These are phyloP conservation scores for Candida piceae DNA, from an alignment of 805 yeast species.

Conservation along the genomic window DNA sequence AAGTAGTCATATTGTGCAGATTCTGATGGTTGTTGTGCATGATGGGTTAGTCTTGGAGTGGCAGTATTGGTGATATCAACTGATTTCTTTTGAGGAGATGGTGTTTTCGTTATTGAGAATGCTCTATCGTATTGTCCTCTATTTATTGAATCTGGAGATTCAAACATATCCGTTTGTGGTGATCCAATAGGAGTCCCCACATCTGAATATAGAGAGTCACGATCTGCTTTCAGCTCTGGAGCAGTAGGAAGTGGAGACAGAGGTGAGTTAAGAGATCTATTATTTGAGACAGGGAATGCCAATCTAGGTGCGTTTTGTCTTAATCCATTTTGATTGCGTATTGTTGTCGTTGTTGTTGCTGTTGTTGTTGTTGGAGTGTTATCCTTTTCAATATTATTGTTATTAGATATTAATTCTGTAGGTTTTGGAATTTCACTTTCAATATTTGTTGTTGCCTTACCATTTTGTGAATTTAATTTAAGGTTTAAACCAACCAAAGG, in stretches of 20 bases:
- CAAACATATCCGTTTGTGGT: background rate
- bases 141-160: background rate
- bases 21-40: constrained; percentile 16
- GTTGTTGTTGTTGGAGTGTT: background rate
- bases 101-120: constrained; percentile 8
- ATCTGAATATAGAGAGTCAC: constrained; percentile 10
- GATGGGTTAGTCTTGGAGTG: background rate
- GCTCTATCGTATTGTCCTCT: constrained; percentile 4
- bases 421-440: too few species aligned
- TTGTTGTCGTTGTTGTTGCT: background rate
- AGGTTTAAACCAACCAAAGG: too few species aligned
- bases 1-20: constrained; percentile 25
- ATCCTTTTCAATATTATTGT: too few species aligned
- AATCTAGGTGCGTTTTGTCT: too few species aligned
- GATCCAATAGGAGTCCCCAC: constrained; percentile 3
- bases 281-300: too few species aligned
- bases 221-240: constrained; percentile 2
- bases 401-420: too few species aligned
- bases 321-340: background rate
- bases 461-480: too few species aligned
- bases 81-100: constrained; percentile 8
- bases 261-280: too few species aligned
- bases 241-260: too few species aligned
- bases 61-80: background rate
- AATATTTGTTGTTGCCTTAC: too few species aligned